Evolutionary conservation across 805 yeast genomes (phyloP).

Genomic region (Zygoascus tannicola): DNA sequence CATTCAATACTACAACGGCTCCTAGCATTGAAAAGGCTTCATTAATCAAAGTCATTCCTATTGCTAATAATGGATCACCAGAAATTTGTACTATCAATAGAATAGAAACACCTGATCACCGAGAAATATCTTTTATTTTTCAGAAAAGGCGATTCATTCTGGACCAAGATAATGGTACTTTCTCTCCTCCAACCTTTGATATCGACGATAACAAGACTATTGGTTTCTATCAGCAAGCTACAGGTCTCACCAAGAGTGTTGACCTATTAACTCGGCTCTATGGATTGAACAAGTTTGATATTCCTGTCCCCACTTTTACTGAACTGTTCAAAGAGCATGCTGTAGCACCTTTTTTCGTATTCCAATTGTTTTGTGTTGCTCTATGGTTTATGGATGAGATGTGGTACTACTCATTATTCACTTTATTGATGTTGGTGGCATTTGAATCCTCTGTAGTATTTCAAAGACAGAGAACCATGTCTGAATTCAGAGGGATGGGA

Average conservation of each 20-base stretch:
- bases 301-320: constrained; percentile 84
- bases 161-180: constrained; percentile 42
- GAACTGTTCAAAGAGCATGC: constrained; percentile 96
- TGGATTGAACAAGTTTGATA: constrained; percentile 84
- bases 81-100: constrained; percentile 61
- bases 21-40: constrained; percentile 51
- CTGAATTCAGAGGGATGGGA: constrained; percentile 95
- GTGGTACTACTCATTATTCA: constrained; percentile 91
- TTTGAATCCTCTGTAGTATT: constrained; percentile 92
- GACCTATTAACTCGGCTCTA: constrained; percentile 45
- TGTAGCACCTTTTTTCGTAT: constrained; percentile 94
- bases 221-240: constrained; percentile 43
- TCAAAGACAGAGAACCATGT: constrained; percentile 90
- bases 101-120: constrained; percentile 44
- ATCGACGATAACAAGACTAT: constrained; percentile 50
- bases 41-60: constrained; percentile 67
- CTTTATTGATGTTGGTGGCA: constrained; percentile 81
- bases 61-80: constrained; percentile 78
- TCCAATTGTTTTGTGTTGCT: constrained; percentile 91
- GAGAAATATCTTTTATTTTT: constrained; percentile 65
- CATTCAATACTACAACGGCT: constrained; percentile 56
- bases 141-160: constrained; percentile 87
- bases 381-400: constrained; percentile 94
- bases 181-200: constrained; percentile 71
- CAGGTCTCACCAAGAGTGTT: constrained; percentile 37